Base-by-base conservation (phyloP, 352 stramenopile genomes). In the Phytophthora citrophthora region DNA sequence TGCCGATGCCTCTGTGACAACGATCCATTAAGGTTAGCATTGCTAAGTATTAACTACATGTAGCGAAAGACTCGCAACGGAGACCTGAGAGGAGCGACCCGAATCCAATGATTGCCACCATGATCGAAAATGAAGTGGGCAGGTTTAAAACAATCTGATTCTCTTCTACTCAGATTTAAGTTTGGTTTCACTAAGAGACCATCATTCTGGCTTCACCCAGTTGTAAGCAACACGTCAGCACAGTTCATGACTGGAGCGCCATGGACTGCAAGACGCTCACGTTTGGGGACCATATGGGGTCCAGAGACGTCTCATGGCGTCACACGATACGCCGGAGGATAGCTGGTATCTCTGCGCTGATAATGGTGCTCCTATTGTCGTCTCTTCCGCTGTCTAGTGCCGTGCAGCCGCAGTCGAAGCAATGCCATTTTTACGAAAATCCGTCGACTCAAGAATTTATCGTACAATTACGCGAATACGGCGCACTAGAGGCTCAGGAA, bases 31-130 rank as follows among this genome's bases (percentile, higher is more conserved):
- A 34, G 7, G 29, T 11, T 12, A 34, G 13, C 12, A 13, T 8
- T 8, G 29, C 8, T 34, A 13, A 13, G 9, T 11, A 34, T 13
- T 34, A 34, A 12, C 29, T 13, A 4, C 29, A 34, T 15, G 29
- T 13, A 32, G 26, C 36, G 12, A 49, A 36, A 34, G 18, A 16
- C 16, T 20, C 12, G 9, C 6, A 5, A 68, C 48, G 29, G 29
- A 32, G 41, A 88, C 81, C 77, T 4, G 89, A 97, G 18, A 98
- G 68, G n/a, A 98, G 76, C 46, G 89, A 96, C 31, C 94, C 94
- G 69, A 97, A 98, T 66, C 91, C 91, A 26, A 98, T 74, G 64
- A 98, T 91, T 18, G 86, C 94, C 55, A 82, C 75, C 72, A 84
- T 83, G 18, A 32, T 49, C 13, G 36, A 55, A 49, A 66, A 53